These are phyloP conservation scores for Passalora sequoiae DNA, from an alignment of 2,329 filamentous ascomycete species.

Conservation along the genomic window DNA sequence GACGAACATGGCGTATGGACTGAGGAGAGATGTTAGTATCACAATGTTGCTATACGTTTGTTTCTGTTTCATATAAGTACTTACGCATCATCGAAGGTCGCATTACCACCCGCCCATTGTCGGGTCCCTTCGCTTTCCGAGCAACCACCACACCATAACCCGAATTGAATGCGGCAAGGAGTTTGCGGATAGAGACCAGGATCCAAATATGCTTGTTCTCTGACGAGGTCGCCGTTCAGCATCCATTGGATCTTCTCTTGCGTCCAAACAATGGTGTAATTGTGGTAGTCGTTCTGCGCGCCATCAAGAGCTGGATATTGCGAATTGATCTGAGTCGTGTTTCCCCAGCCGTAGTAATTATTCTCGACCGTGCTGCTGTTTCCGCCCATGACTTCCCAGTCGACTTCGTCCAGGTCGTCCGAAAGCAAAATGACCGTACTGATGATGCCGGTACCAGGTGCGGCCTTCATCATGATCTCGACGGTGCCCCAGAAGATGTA, in stretches of 20 bases:
- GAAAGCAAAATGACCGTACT: constrained; percentile 78
- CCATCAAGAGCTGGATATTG: constrained; percentile 54
- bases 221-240: constrained; percentile 62
- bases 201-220: constrained; percentile 51
- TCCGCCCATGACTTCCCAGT: constrained; percentile 75
- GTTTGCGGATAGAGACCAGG: constrained; percentile 61
- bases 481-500: constrained; percentile 83
- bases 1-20: constrained; percentile 35
- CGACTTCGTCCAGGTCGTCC: constrained; percentile 80
- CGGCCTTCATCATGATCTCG: constrained; percentile 72
- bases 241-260: constrained; percentile 60
- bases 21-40: constrained; percentile 8
- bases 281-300: constrained; percentile 58
- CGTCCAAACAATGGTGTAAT: constrained; percentile 68
- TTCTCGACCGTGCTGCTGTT: constrained; percentile 59
- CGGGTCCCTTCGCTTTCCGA: constrained; percentile 52
- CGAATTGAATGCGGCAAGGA: constrained; percentile 63
- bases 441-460: constrained; percentile 69
- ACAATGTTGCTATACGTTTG: too few species aligned
- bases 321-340: constrained; percentile 58
- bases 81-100: constrained; percentile 31
- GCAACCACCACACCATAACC: constrained; percentile 87
- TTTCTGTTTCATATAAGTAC: constrained; percentile 9
- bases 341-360: constrained; percentile 74
- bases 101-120: constrained; percentile 36